phyloP scores from a whole-genome alignment of 75 land plant genomes.

The Pseudotsuga menziesii region DNA sequence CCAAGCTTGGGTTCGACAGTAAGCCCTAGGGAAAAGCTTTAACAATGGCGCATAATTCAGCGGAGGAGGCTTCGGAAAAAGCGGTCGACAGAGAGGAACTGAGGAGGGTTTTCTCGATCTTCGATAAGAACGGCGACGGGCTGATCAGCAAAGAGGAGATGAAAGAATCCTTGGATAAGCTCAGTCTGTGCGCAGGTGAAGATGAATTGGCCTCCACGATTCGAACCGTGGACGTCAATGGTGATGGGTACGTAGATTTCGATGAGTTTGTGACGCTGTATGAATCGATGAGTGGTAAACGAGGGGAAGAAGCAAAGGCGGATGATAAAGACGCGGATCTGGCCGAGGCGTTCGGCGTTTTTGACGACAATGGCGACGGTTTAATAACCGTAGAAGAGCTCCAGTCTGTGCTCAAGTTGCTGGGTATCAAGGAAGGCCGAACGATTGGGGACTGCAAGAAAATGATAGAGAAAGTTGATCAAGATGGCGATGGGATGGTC shows the following conservation, averaged over 20 bases:
- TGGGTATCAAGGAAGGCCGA: constrained; percentile 48
- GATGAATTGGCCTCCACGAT: constrained; percentile 31
- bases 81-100: constrained; percentile 24
- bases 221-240: constrained; percentile 42
- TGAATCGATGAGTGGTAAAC: constrained; percentile 1
- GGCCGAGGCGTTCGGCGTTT: constrained; percentile 69
- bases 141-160: constrained; percentile 59
- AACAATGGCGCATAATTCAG: too few relatives aligned
- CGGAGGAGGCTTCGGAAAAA: not conserved
- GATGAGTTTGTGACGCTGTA: constrained; percentile 54
- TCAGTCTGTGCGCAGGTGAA: constrained; percentile 24
- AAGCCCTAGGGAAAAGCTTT: not conserved
- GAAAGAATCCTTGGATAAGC: constrained; percentile 36
- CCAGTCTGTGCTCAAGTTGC: constrained; percentile 30
- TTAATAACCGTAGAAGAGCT: constrained; percentile 57
- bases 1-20: not conserved
- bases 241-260: constrained; percentile 63
- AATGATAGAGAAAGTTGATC: constrained; percentile 61
- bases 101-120: constrained; percentile 44
- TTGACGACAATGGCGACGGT: constrained; percentile 68
- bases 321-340: constrained; percentile 27
- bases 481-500: constrained; percentile 71
- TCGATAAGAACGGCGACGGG: constrained; percentile 78
- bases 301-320: constrained; percentile 14
- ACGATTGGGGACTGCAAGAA: constrained; percentile 33